Percentiles rank a stretch among this genome's conserved stretches.
phyloP scores from a whole-genome alignment of 768 basidiomycete species.

The Pisolithus orientalis region DNA sequence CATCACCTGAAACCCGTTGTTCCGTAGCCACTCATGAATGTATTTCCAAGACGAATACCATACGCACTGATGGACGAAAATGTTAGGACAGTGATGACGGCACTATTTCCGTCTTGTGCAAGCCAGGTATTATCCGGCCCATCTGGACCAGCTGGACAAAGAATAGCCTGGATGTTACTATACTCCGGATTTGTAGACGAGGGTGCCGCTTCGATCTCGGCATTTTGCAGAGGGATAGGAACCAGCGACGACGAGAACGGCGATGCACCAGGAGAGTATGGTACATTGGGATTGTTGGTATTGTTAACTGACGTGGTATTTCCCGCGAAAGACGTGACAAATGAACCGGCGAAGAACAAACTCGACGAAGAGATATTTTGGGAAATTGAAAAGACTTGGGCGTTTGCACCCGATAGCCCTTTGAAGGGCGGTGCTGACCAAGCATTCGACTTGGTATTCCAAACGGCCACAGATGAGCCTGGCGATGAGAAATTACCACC shows the following conservation, averaged over 20 bases:
- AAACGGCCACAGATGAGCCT: conserved; percentile 62
- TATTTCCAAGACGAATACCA: conserved; percentile 89
- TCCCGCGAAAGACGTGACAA: conserved; percentile 67
- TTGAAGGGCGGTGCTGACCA: conserved; percentile 81
- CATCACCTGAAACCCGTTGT: conserved; percentile 82
- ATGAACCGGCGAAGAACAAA: conserved; percentile 85
- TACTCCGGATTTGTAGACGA: conserved; percentile 57
- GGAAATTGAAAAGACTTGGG: conserved; percentile 69
- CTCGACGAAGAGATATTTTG: conserved; percentile 64
- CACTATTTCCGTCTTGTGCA: conserved; percentile 59
- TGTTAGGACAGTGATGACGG: conserved; percentile 72
- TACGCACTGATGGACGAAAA: conserved; percentile 67
- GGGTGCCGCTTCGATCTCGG: conserved; percentile 54
- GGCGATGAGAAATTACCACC: conserved; percentile 73
- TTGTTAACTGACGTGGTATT: conserved; percentile 43
- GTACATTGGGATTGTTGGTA: conserved; percentile 81
- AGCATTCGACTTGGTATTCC: conserved; percentile 50
- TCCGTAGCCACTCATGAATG: conserved; percentile 71
- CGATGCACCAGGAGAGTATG: conserved; percentile 73
- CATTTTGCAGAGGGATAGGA: conserved; percentile 60
- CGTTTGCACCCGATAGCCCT: conserved; percentile 67
- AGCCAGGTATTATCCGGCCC: conserved; percentile 84
- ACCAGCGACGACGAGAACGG: conserved; percentile 89
- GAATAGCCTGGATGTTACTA: conserved; percentile 56
- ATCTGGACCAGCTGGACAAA: conserved; percentile 83